These are phyloP conservation scores for Macaranga tanarius DNA, from an alignment of 441 rosid genomes.

Conservation along the genomic window DNA sequence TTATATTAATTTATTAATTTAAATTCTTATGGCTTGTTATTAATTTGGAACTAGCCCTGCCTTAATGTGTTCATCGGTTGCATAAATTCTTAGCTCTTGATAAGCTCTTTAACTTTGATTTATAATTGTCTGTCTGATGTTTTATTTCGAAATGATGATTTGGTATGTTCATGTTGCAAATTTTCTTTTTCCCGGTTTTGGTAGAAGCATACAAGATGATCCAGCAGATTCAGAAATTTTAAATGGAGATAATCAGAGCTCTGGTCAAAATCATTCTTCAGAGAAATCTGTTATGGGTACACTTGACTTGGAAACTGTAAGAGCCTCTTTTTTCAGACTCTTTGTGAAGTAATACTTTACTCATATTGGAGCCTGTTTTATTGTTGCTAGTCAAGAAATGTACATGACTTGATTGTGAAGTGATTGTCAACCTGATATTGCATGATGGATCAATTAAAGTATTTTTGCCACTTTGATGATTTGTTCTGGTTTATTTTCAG, in stretches of 20 bases:
- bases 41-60: constrained; percentile 6
- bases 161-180: too few relatives aligned
- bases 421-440: constrained; percentile 15
- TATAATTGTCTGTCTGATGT: background rate
- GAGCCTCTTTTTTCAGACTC: constrained; percentile 21
- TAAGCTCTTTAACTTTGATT: background rate
- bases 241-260: constrained; percentile 51
- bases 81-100: background rate
- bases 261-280: constrained; percentile 44
- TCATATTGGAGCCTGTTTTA: background rate
- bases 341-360: constrained; percentile 2
- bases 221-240: constrained; percentile 48
- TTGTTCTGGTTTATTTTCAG: constrained; percentile 47
- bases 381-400: background rate
- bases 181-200: constrained; percentile 19
- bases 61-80: background rate
- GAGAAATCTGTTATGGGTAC: constrained; percentile 44
- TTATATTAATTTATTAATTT: too few relatives aligned
- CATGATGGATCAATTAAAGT: background rate
- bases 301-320: constrained; percentile 45
- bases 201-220: constrained; percentile 59
- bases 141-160: background rate
- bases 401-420: constrained; percentile 11
- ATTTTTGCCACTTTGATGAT: constrained; percentile 1
- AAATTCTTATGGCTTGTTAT: background rate